A percentile compares a stretch with the other conserved stretches of the same genome.
These are phyloP conservation scores for Leptodermis oblonga DNA, from an alignment of 257 asterid genomes.

Conservation along the genomic window DNA sequence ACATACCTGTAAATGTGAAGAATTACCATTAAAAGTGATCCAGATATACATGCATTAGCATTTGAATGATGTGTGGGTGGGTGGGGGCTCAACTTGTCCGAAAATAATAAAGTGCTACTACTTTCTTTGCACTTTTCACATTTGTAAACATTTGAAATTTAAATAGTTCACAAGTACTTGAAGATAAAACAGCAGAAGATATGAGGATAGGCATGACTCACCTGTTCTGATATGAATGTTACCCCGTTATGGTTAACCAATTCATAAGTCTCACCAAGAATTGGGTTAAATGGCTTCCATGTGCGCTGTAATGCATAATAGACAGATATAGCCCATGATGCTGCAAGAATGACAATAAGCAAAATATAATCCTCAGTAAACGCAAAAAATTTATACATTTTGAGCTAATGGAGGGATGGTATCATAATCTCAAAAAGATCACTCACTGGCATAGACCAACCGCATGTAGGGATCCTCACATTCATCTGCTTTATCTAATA, in stretches of 20 bases:
- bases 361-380: not conserved
- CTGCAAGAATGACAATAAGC: constrained; percentile 39
- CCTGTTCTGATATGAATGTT: constrained; percentile 93
- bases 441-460: constrained; percentile 70
- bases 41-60: not conserved
- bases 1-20: constrained; percentile 30
- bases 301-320: constrained; percentile 93
- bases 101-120: not conserved
- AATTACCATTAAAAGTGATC: not conserved
- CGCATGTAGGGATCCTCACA: constrained; percentile 96
- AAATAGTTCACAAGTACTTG: not conserved
- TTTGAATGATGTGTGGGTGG: not conserved
- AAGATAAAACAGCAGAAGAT: not conserved
- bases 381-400: not conserved
- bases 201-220: constrained; percentile 18
- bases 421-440: constrained; percentile 1
- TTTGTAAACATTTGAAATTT: not conserved
- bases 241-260: constrained; percentile 81
- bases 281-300: constrained; percentile 99
- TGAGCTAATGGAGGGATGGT: not conserved
- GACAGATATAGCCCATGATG: constrained; percentile 88
- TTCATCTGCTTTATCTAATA: constrained; percentile 86
- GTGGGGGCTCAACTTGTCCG: not conserved
- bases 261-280: constrained; percentile 98
- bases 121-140: not conserved